phyloP scores from a whole-genome alignment of 78 protist species.

The Pelomyxa schiedti region DNA sequence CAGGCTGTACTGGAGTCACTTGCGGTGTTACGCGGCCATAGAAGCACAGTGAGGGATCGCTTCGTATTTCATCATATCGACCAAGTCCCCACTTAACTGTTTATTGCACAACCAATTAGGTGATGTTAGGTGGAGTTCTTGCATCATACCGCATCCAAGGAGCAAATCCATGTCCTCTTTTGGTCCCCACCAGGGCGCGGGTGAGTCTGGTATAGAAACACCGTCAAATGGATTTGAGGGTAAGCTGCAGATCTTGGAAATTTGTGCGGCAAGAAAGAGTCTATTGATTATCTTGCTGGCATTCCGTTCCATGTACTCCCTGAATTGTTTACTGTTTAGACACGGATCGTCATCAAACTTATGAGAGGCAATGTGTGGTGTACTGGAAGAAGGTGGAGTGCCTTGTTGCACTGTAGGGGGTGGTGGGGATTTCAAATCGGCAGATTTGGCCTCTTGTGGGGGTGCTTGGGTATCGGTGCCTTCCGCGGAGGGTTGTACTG shows the following conservation, averaged over 20 bases:
- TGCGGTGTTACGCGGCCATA: neutral
- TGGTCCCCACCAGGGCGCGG: slow-evolving; percentile 36
- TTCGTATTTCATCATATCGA: slow-evolving; percentile 28
- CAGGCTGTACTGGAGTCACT: neutral
- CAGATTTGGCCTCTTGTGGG: neutral
- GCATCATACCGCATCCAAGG: too few relatives aligned
- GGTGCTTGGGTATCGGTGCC: neutral
- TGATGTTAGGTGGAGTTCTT: too few relatives aligned
- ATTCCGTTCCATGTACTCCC: slow-evolving; percentile 24
- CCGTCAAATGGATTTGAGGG: neutral
- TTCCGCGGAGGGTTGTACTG: neutral
- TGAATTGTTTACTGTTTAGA: neutral
- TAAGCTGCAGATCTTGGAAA: slow-evolving; percentile 6
- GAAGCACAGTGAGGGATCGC: slow-evolving; percentile 11
- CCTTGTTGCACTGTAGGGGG: neutral
- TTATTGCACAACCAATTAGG: too few relatives aligned
- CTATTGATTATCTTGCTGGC: slow-evolving; percentile 18
- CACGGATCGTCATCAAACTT: neutral
- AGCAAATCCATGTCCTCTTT: slow-evolving; percentile 33
- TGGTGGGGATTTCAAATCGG: neutral
- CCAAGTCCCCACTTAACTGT: slow-evolving; percentile 38
- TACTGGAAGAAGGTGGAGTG: neutral
- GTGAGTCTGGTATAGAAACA: slow-evolving; percentile 14
- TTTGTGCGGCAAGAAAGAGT: slow-evolving; percentile 10
- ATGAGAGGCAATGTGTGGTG: neutral